Evolutionary conservation across 345 rosid genomes (phyloP), one percentile per base, ranked within the genome.

Genomic region (Gossypium bickii): DNA sequence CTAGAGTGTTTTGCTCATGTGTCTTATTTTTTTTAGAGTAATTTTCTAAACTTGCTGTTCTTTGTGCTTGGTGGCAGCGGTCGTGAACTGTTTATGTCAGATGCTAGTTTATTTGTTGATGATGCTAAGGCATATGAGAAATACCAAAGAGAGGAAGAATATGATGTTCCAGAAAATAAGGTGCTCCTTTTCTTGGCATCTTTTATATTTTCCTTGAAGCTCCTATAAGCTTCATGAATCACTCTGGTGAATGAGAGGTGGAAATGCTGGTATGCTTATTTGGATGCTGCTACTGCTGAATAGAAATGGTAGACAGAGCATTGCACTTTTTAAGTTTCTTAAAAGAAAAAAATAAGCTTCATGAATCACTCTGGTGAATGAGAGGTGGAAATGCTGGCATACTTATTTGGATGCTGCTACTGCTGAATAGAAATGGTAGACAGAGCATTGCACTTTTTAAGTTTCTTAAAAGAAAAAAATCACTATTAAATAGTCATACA

Each of bases 121-220:
- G 93, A 87, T 79, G 82, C 65, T 4, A 91, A 83, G 81, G 88
- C 88, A 71, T 86, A 79, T 76, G 93, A 89, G n/a, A 79, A 79
- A 58, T 83, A 89, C 64, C 80, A 80, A 25, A 79, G 88, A 76
- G 88, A 79, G 73, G 91, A 84, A 83, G 83, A 78, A 64, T 79
- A 86, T 53, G 67, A 78, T 66, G 78, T 10, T 67, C 56, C 74
- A 52, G 78, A 79, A 58, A 55, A 76, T 48, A 82, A 84, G 88
- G 90, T 84, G 77, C 67, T 57, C 45, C 41, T 72, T 17, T 34
- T 15, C 60, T 63, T 64, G 68, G 49, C 68, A 12, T 61, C 60
- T 41, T 34, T 34, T 6, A 29, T n/a, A 2, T 4, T 34, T 27
- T 20, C 20, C 41, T 47, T 27, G 16, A 16, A 47, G 17, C 57